Evolutionary conservation across 2,329 filamentous ascomycete genomes (phyloP).

Genomic region (Allantophomopsis cytisporea): DNA sequence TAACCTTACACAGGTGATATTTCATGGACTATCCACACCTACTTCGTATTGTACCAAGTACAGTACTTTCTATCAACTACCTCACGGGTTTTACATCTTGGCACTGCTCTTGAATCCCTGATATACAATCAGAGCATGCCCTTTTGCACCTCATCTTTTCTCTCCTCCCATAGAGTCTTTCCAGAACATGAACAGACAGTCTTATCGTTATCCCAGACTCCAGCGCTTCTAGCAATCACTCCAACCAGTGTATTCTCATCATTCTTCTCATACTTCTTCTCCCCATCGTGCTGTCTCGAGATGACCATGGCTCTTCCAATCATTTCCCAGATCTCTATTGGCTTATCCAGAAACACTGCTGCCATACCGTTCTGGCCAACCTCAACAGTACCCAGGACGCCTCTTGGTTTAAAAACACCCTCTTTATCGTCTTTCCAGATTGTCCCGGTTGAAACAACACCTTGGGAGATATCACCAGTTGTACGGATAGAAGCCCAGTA

Average conservation of each 20-base stretch:
- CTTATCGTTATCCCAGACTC: slow-evolving; percentile 99
- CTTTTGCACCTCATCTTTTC: slow-evolving; percentile 74
- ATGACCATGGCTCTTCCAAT: slow-evolving; percentile 90
- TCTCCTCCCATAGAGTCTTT: slow-evolving; percentile 96
- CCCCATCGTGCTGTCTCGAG: slow-evolving; percentile 47
- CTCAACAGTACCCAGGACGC: slow-evolving; percentile 60
- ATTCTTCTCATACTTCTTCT: slow-evolving; percentile 49
- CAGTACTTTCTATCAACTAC: too few species aligned
- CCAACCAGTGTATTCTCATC: slow-evolving; percentile 80
- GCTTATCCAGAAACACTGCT: slow-evolving; percentile 66
- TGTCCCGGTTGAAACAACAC: slow-evolving; percentile 68
- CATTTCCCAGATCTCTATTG: slow-evolving; percentile 87
- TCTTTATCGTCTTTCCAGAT: slow-evolving; percentile 48
- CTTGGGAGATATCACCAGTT: slow-evolving; percentile 74
- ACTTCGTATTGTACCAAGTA: too few species aligned
- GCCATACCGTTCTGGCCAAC: slow-evolving; percentile 67
- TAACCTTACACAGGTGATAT: too few species aligned
- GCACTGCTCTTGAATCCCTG: too few species aligned
- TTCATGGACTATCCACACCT: too few species aligned
- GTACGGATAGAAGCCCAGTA: slow-evolving; percentile 80
- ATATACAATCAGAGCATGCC: slow-evolving; percentile 58
- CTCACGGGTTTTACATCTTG: too few species aligned
- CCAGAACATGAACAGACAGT: slow-evolving; percentile 95
- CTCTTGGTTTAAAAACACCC: slow-evolving; percentile 32
- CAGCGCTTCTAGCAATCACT: slow-evolving; percentile 87